A percentile compares a stretch with the other conserved stretches of the same genome.
These are phyloP conservation scores for Passiflora organensis DNA, from an alignment of 345 rosid species.

Conservation along the genomic window DNA sequence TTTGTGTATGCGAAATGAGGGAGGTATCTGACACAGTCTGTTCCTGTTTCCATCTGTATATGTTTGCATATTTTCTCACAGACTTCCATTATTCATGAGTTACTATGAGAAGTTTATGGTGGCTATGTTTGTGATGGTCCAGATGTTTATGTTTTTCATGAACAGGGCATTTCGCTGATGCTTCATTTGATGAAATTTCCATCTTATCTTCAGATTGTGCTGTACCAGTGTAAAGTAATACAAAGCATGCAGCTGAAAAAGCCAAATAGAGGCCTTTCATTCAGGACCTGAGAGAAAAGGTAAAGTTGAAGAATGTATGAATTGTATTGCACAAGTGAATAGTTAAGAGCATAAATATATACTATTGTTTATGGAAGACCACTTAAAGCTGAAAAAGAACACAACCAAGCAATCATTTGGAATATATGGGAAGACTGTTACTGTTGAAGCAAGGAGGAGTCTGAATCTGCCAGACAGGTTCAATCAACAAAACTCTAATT, in stretches of 20 bases:
- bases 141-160: no score
- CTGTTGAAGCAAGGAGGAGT: conserved; percentile 22
- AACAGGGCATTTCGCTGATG: no score
- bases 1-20: no score
- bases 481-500: conserved; percentile 34
- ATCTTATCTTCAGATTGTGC: conserved; percentile 8
- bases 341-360: conserved; percentile 6
- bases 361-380: conserved; percentile 37
- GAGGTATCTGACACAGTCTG: no score
- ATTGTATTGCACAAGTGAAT: conserved; percentile 4
- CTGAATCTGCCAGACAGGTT: conserved; percentile 34
- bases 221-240: conserved; percentile 9
- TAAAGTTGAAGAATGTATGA: neutral
- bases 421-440: conserved; percentile 23
- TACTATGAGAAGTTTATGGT: no score
- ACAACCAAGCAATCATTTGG: conserved; percentile 28
- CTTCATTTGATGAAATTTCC: no score
- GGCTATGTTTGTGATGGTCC: no score
- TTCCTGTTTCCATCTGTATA: no score
- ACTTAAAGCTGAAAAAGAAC: conserved; percentile 30
- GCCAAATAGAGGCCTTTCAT: neutral
- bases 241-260: conserved; percentile 14
- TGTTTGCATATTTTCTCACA: no score
- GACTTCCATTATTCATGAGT: no score
- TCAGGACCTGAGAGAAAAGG: neutral